Evolutionary conservation across 352 stramenopile species (phyloP), one percentile per base, ranked within the genome.

Genomic region (Pythium phragmitis): DNA sequence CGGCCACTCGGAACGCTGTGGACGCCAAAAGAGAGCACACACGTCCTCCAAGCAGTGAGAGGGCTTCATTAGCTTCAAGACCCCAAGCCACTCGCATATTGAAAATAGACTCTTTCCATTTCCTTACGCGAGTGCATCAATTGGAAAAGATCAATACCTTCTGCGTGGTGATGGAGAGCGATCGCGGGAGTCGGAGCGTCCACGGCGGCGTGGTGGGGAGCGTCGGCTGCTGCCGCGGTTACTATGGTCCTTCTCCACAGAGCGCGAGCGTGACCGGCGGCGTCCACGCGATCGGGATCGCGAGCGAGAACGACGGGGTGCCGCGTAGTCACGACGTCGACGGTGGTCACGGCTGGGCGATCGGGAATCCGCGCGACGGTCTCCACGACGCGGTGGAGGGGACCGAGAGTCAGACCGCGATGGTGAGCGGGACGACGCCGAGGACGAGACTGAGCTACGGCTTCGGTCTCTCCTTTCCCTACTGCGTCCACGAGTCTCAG

Each of bases 11-110:
- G 86, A 95, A 67, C 81, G 86, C 46, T 91, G 77, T 28, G 86
- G 85, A 11, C 79, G 82, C 59, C 84, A 94, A 67, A 89, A 90
- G 74, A 82, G 85, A 65, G 84, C 77, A 21, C 79, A 76, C 42
- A 89, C 79, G 30, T 81, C 80, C 21, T 90, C 79, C 57, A 90
- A 90, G 68, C 77, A 79, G 30, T 39, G 19, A 13, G 45, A 16
- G 7, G 4, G 14, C 26, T 19, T 49, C 34, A 13, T 21, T 12
- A 39, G 11, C 7, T 9, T 13, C 34, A 14, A 14, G 34, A 39
- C 7, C 7, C 34, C 34, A 39, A 39, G 34, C 7, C 34, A 39
- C 34, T 39, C 43, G 39, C 60, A 30, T 19, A 52, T 17, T n/a
- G 3, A 37, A 14, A 30, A 30, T 33, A 50, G n/a, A 30, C 45